Evolutionary conservation across 2,329 filamentous ascomycete species (phyloP).

Genomic region (Sphaerulina populicola): DNA sequence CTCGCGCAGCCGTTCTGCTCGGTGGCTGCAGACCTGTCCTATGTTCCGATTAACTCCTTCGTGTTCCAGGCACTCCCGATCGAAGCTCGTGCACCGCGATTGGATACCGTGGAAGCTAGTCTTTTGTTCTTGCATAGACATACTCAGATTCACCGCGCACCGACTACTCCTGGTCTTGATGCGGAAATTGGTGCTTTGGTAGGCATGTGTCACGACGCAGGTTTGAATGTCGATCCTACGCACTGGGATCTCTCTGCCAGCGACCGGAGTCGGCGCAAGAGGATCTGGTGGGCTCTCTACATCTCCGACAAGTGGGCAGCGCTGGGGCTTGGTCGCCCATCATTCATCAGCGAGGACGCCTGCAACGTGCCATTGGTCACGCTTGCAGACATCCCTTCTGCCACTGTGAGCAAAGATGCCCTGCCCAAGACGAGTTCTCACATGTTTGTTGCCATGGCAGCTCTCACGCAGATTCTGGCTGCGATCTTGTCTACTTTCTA

Average conservation of each 20-base stretch:
- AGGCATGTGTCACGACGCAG: constrained; percentile 20
- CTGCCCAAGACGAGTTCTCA: constrained; percentile 15
- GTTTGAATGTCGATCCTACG: constrained; percentile 19
- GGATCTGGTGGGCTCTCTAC: constrained; percentile 22
- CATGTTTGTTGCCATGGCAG: constrained; percentile 22
- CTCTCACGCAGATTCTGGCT: constrained; percentile 21
- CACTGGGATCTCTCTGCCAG: constrained; percentile 16
- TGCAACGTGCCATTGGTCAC: constrained; percentile 15
- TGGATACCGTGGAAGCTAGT: constrained; percentile 20
- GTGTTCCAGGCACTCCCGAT: constrained; percentile 19
- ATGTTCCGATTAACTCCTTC: constrained; percentile 14
- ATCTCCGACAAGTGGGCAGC: constrained; percentile 21
- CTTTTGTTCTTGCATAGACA: constrained; percentile 19
- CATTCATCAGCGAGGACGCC: constrained; percentile 18
- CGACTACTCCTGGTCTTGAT: constrained; percentile 17
- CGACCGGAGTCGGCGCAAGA: constrained; percentile 17
- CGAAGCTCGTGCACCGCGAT: constrained; percentile 15
- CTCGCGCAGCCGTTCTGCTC: constrained; percentile 19
- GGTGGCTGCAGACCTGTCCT: constrained; percentile 8
- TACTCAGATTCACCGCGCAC: constrained; percentile 13
- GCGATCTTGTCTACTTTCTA: constrained; percentile 19
- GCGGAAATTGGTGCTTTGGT: constrained; percentile 17
- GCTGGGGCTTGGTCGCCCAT: constrained; percentile 18
- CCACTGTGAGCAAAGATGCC: constrained; percentile 13
- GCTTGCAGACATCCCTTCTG: constrained; percentile 13